Conservation (phyloP, 192 early-diverging fungal species). For the Coemansia erecta region DNA sequence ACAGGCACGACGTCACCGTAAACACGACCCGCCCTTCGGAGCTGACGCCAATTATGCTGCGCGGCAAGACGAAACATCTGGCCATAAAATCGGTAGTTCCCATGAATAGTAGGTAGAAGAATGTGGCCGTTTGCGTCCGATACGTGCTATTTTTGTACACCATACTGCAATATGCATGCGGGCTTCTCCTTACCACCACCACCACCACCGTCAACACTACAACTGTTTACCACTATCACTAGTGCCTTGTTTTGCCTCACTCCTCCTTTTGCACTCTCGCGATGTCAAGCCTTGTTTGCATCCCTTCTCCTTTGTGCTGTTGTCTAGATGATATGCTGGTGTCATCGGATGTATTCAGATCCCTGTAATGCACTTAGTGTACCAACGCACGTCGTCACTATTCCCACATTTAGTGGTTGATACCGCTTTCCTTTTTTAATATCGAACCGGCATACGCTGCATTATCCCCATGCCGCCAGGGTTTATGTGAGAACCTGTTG, state of each 20-base stretch:
- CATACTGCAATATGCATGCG: too few relatives aligned
- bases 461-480: background rate
- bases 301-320: too few relatives aligned
- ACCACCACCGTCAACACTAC: too few relatives aligned
- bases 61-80: constrained; percentile 43
- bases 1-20: constrained; percentile 46
- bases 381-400: too few relatives aligned
- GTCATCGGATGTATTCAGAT: too few relatives aligned
- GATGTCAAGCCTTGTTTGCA: background rate
- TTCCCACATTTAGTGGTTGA: background rate
- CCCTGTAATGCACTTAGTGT: too few relatives aligned
- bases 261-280: constrained; percentile 3
- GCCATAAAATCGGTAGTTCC: constrained; percentile 34
- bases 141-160: too few relatives aligned
- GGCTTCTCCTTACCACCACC: too few relatives aligned
- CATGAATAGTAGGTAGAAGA: constrained; percentile 31
- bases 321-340: too few relatives aligned
- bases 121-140: background rate
- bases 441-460: constrained; percentile 1
- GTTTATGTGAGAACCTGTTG: background rate
- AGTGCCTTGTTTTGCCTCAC: too few relatives aligned
- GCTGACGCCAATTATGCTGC: constrained; percentile 40
- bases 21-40: constrained; percentile 48
- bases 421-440: background rate
- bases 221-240: too few relatives aligned